phyloP scores from a whole-genome alignment of 108 stramenopile species.

The Skeletonema marinoi region DNA sequence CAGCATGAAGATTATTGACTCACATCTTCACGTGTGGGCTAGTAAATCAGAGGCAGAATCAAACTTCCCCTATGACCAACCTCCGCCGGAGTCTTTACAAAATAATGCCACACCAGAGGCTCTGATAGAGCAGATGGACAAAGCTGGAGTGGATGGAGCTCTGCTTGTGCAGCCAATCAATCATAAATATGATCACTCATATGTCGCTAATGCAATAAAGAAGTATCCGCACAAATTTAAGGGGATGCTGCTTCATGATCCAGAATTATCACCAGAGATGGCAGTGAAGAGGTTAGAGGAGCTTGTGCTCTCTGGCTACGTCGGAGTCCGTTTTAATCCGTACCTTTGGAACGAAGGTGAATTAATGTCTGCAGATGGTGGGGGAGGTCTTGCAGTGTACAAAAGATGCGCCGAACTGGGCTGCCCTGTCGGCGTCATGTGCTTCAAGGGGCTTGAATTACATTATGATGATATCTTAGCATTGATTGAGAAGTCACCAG shows the following conservation, averaged over 20 bases:
- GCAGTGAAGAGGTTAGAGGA: conserved; percentile 69
- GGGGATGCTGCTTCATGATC: conserved; percentile 86
- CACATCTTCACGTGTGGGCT: conserved; percentile 90
- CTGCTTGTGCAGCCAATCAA: conserved; percentile 92
- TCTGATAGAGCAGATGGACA: conserved; percentile 70
- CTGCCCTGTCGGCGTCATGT: conserved; percentile 89
- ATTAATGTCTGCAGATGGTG: conserved; percentile 37
- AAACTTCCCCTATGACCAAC: conserved; percentile 66
- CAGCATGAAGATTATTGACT: conserved; percentile 57
- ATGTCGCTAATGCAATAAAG: conserved; percentile 68
- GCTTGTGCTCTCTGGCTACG: conserved; percentile 74
- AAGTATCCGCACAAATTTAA: conserved; percentile 76
- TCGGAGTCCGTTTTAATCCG: conserved; percentile 89
- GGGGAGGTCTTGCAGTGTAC: conserved; percentile 65
- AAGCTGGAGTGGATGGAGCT: conserved; percentile 79
- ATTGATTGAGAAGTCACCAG: conserved; percentile 62
- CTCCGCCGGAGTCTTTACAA: conserved; percentile 64
- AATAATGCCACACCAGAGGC: conserved; percentile 51
- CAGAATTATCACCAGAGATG: conserved; percentile 58
- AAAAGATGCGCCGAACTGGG: conserved; percentile 78
- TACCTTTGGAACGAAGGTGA: conserved; percentile 75
- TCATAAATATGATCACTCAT: conserved; percentile 89
- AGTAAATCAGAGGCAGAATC: conserved; percentile 46
- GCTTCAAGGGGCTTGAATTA: conserved; percentile 82
- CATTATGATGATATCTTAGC: conserved; percentile 71